Evolutionary conservation across 306 rosid genomes (phyloP), one percentile per base, ranked within the genome.

Genomic region (Quercus glauca): DNA sequence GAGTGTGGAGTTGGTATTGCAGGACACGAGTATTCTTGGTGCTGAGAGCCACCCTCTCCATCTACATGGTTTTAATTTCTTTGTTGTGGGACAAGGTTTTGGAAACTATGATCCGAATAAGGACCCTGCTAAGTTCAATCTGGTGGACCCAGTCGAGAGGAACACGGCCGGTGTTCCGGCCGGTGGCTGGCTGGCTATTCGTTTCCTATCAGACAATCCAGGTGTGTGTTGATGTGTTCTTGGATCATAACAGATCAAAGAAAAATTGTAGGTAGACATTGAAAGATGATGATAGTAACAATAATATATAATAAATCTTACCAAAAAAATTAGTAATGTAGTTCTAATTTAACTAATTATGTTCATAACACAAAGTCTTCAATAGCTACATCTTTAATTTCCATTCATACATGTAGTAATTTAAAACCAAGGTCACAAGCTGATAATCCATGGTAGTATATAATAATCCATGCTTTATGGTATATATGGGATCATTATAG

Each of bases 41-140:
- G 89, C 87, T 14, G 96, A 94, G 82, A 94, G 97, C 68, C 98
- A 94, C 64, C 98, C 98, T 33, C 87, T 94, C 65, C 98, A 94
- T 88, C 86, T 94, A 31, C 98, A 93, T 81, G 98, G 98, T 1
- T 93, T 21, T 59, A 85, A 93, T 64, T 93, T 93, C 86, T 90
- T 41, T 64, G 70, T 92, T 58, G 91, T 94, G 3, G 98, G 97
- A 0, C 91, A 84, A 75, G 97, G 98, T 14, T 89, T 90, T 78
- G 98, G 98, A n/a, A 94, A 92, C 79, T 94, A 49, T 63, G 90
- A 94, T 51, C 78, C 88, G 0, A 85, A 67, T 41, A 90, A 88
- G 18, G 96, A 92, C 70, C 92, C 97, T 19, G 79, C 85, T 3
- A 86, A 80, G 6, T 94, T 88, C 73, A 94, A 94, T 79, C 78